phyloP scores from a whole-genome alignment of 176 grass and related monocot species.

The Aegilops longissima region DNA sequence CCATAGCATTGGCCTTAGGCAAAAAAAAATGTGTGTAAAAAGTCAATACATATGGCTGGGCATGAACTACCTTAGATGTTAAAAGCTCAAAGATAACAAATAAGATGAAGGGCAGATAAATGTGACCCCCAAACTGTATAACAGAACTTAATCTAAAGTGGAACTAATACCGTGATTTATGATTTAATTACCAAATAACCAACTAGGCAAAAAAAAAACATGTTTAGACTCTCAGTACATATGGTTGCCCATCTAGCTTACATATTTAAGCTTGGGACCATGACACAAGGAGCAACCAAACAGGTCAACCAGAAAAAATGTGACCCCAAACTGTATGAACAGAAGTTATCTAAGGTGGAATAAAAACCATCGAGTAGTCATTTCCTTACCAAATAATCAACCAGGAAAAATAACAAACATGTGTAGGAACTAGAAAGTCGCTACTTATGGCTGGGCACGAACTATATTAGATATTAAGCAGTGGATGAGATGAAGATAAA shows the following conservation, averaged over 20 bases:
- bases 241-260: too few relatives aligned
- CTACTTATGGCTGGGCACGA: neutral
- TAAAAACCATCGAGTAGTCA: too few relatives aligned
- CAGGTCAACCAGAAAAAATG: neutral
- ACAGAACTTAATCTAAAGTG: neutral
- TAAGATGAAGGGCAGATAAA: neutral
- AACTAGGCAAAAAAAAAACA: too few relatives aligned
- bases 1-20: neutral
- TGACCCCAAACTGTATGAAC: neutral
- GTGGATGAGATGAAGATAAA: neutral
- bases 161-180: too few relatives aligned
- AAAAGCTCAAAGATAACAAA: neutral
- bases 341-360: too few relatives aligned
- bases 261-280: too few relatives aligned
- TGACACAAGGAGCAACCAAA: too few relatives aligned
- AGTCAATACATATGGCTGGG: neutral
- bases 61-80: too few relatives aligned
- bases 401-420: neutral
- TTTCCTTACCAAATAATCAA: neutral
- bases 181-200: too few relatives aligned
- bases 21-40: neutral
- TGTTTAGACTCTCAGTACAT: too few relatives aligned
- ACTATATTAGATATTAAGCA: neutral
- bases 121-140: neutral
- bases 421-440: neutral